phyloP scores from a whole-genome alignment of 1,284 basidiomycete species.

The Leccinum subrobustum region DNA sequence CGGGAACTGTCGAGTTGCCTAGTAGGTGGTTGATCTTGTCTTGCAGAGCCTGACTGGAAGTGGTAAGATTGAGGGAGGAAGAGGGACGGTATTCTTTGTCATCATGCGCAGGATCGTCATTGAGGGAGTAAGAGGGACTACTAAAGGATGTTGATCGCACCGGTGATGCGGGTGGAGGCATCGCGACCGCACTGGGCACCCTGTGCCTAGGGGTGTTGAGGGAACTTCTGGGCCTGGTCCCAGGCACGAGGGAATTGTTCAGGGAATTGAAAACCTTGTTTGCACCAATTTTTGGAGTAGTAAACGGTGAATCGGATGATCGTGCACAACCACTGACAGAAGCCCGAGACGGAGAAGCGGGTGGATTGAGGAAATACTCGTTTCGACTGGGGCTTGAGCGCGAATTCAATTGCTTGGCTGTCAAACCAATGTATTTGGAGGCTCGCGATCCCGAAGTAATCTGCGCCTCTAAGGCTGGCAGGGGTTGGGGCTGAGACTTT shows the following conservation, averaged over 20 bases:
- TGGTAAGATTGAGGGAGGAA: slow-evolving; percentile 38
- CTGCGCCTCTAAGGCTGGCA: slow-evolving; percentile 37
- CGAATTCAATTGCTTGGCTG: slow-evolving; percentile 73
- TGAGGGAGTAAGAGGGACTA: slow-evolving; percentile 31
- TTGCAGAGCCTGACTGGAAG: slow-evolving; percentile 45
- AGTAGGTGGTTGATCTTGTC: slow-evolving; percentile 50
- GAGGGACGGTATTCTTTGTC: slow-evolving; percentile 23
- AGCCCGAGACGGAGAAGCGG: slow-evolving; percentile 32
- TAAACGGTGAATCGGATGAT: slow-evolving; percentile 51
- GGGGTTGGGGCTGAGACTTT: slow-evolving; percentile 31
- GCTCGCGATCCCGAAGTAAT: slow-evolving; percentile 83
- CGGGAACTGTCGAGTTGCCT: slow-evolving; percentile 30
- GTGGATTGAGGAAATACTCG: slow-evolving; percentile 26
- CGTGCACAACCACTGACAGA: slow-evolving; percentile 13
- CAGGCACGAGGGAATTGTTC: slow-evolving; percentile 40
- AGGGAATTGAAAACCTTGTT: slow-evolving; percentile 38
- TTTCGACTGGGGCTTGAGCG: slow-evolving; percentile 32
- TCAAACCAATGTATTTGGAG: slow-evolving; percentile 80
- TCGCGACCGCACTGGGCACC: slow-evolving; percentile 69
- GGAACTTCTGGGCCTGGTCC: slow-evolving; percentile 45
- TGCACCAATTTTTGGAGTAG: slow-evolving; percentile 57
- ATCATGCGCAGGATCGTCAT: slow-evolving; percentile 29
- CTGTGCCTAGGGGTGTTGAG: slow-evolving; percentile 58
- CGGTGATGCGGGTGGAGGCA: slow-evolving; percentile 76
- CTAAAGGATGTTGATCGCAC: slow-evolving; percentile 31